These are phyloP conservation scores for Pseudopyrenochaeta lycopersici DNA, from an alignment of 2,329 filamentous ascomycete genomes.

Conservation along the genomic window DNA sequence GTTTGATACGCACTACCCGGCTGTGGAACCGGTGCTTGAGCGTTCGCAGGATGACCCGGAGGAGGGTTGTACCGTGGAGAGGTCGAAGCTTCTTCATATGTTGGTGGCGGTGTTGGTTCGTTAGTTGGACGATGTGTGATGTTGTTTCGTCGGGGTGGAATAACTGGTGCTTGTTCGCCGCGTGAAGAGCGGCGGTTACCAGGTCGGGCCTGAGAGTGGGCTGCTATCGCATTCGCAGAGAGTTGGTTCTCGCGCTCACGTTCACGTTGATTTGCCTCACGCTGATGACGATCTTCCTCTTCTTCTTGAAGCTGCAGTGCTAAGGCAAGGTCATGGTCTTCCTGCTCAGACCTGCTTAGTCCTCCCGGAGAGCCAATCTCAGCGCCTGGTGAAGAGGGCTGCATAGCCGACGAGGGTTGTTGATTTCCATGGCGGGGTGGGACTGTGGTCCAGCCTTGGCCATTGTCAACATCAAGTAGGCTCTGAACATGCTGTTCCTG, in stretches of 20 bases:
- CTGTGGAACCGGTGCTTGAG: slow-evolving; percentile 38
- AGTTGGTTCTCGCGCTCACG: slow-evolving; percentile 73
- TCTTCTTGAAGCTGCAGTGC: slow-evolving; percentile 94
- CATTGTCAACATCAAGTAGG: slow-evolving; percentile 41
- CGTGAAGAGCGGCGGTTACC: slow-evolving; percentile 34
- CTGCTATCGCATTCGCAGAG: slow-evolving; percentile 74
- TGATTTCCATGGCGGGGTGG: slow-evolving; percentile 48
- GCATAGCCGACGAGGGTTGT: slow-evolving; percentile 13
- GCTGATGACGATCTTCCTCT: slow-evolving; percentile 81
- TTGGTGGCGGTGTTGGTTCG: slow-evolving; percentile 67
- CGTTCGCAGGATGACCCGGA: slow-evolving; percentile 54
- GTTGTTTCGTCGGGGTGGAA: slow-evolving; percentile 56
- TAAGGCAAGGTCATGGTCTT: slow-evolving; percentile 83
- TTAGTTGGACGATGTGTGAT: slow-evolving; percentile 46
- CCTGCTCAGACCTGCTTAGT: slow-evolving; percentile 72
- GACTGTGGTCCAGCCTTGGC: slow-evolving; percentile 66
- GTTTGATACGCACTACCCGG: slow-evolving; percentile 38
- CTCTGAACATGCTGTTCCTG: slow-evolving; percentile 40
- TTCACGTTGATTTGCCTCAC: slow-evolving; percentile 66
- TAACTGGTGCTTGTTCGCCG: slow-evolving; percentile 52
- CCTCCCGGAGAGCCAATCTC: slow-evolving; percentile 34
- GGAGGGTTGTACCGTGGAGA: slow-evolving; percentile 65
- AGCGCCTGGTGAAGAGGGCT: slow-evolving; percentile 19
- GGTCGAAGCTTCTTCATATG: slow-evolving; percentile 71
- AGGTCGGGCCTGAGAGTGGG: slow-evolving; percentile 32